Base-by-base conservation (phyloP, 345 rosid genomes). In the Aquilaria sinensis region DNA sequence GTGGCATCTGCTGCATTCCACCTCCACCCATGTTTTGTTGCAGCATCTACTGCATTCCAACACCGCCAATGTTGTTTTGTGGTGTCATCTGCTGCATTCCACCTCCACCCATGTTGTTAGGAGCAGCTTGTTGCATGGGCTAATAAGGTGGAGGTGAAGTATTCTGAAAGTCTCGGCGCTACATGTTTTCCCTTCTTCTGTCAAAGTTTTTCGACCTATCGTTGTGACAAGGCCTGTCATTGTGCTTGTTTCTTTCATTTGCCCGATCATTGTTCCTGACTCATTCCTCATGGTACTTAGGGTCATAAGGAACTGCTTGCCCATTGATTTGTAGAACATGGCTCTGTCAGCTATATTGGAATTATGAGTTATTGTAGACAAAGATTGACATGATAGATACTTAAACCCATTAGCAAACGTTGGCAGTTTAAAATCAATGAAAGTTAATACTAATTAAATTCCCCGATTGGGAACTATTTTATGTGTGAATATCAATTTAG, bases 221-320 rank as follows among this genome's bases (percentile, higher is more conserved):
- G 10, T 67, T 73, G 72, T 74, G 82, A 16, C 90, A 84, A 15
- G 97, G 96, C 46, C 96, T 77, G 67, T 86, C 95, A 57, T 88
- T 90, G 55, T 92, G 93, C 61, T 87, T 78, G 63, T 94, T 94
- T 57, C 99, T 82, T 60, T 94, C 97, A 57, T 79, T 90, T 12
- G 99, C 97, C 49, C 89, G 75, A 2, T 85, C 84, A 67, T 91
- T 87, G 82, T 94, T 94, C 78, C 93, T 90, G 51, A 87, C 79
- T 97, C 99, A 94, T 72, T 94, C 99, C 77, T 94, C 97, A 11
- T 90, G 96, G 65, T 90, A 90, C 81, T 90, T 94, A 2, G 91
- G 91, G 64, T 94, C 99, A 74, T 94, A 90, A 0, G 97, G 99
- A 66, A 90, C 97, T 55, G 99, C 97, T 75, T 83, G 72, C 56